Conservation (phyloP, 345 rosid genomes). For the Gossypium mustelinum region DNA sequence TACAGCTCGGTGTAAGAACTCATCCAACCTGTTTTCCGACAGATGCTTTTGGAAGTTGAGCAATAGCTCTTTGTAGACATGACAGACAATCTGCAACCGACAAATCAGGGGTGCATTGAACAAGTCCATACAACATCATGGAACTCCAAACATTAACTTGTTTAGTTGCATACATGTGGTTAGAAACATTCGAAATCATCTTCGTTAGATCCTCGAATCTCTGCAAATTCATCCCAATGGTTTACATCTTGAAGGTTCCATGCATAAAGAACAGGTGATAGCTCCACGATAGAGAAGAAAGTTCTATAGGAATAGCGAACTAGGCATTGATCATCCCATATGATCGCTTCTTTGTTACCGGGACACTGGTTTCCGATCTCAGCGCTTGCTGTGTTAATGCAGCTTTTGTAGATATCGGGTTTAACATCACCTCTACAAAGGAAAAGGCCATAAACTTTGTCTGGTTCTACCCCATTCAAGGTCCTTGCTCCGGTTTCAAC, state of each 20-base stretch:
- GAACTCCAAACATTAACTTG: background rate
- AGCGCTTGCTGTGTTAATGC: background rate
- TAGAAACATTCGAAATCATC: background rate
- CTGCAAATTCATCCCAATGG: background rate
- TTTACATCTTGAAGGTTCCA: no score
- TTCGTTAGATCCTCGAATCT: background rate
- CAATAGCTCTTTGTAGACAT: background rate
- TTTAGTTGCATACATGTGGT: background rate
- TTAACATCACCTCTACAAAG: conserved; percentile 3
- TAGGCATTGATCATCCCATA: background rate
- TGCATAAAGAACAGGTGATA: background rate
- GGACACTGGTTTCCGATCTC: background rate
- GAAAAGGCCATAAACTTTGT: background rate
- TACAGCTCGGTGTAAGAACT: conserved; percentile 7
- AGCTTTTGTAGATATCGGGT: background rate
- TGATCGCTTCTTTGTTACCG: background rate
- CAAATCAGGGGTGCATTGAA: conserved; percentile 5
- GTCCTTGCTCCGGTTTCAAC: no score
- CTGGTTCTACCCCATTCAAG: background rate
- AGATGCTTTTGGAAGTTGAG: background rate
- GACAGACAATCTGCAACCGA: background rate
- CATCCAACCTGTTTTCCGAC: background rate
- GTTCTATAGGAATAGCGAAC: background rate
- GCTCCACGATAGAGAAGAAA: conserved; percentile 1
- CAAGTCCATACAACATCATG: background rate